Conservation (phyloP, 306 rosid species). For the Lithocarpus polystachyus region DNA sequence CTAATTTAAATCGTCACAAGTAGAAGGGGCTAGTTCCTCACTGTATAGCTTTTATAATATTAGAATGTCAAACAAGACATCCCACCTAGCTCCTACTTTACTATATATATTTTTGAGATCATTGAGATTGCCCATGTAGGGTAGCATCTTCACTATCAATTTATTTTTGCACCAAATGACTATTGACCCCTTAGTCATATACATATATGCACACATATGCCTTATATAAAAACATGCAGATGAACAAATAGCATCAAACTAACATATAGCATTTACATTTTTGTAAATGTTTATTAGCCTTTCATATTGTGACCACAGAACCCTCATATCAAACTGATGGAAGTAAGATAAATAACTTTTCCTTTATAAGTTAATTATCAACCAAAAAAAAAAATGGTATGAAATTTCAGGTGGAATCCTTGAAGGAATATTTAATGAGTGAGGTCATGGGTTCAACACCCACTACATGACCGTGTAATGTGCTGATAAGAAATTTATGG, state of each 20-base stretch:
- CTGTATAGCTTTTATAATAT: background rate
- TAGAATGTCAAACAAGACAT: background rate
- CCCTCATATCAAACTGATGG: background rate
- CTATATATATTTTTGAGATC: background rate
- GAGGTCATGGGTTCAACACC: background rate
- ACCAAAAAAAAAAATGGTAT: conserved; percentile 18
- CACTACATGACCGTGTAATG: too few species aligned
- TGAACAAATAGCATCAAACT: background rate
- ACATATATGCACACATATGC: background rate
- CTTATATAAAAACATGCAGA: background rate
- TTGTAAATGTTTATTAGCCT: background rate
- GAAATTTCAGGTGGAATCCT: background rate
- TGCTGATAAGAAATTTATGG: background rate
- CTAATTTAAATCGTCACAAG: background rate
- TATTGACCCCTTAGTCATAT: background rate
- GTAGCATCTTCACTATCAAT: background rate
- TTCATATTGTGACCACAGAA: background rate
- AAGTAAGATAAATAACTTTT: background rate
- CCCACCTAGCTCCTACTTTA: background rate
- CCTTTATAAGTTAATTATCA: too few species aligned
- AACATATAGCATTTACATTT: background rate
- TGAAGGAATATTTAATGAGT: background rate
- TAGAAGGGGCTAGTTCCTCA: background rate
- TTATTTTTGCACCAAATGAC: background rate
- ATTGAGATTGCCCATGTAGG: background rate